These are phyloP conservation scores for Neofusicoccum laricinum DNA, from an alignment of 2,329 filamentous ascomycete species.

Conservation along the genomic window DNA sequence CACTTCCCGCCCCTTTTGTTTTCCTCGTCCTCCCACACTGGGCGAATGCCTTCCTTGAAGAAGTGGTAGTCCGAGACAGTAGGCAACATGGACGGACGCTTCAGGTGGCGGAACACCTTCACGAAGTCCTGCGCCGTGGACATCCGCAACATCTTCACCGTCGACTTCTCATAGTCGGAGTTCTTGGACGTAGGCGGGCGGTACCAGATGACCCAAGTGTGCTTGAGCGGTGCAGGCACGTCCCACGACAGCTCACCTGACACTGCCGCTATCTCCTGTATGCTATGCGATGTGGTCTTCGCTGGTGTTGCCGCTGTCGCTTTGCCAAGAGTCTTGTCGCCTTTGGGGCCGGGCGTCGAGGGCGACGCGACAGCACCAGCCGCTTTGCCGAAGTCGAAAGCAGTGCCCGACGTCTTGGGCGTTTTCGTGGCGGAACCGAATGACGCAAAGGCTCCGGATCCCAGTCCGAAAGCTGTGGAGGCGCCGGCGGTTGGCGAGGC, in stretches of 20 bases:
- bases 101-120: constrained; percentile 82
- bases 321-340: constrained; percentile 42
- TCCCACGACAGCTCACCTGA: constrained; percentile 39
- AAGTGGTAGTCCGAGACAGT: constrained; percentile 97
- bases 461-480: constrained; percentile 87
- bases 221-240: constrained; percentile 61
- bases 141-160: constrained; percentile 80
- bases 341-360: constrained; percentile 62
- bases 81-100: constrained; percentile 81
- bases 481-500: constrained; percentile 74
- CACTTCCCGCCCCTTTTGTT: constrained; percentile 97
- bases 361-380: constrained; percentile 44
- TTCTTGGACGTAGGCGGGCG: constrained; percentile 95
- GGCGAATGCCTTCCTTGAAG: constrained; percentile 93
- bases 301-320: constrained; percentile 14
- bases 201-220: constrained; percentile 96
- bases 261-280: constrained; percentile 36
- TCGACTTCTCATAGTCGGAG: constrained; percentile 96
- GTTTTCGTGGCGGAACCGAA: constrained; percentile 81
- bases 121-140: constrained; percentile 87
- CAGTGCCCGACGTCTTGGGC: constrained; percentile 77
- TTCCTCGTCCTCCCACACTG: constrained; percentile 97
- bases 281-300: neutral
- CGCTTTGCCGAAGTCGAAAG: constrained; percentile 71
- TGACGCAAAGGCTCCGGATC: constrained; percentile 94